phyloP scores from a whole-genome alignment of 179 eudicot genomes.

The Vitellaria paradoxa region DNA sequence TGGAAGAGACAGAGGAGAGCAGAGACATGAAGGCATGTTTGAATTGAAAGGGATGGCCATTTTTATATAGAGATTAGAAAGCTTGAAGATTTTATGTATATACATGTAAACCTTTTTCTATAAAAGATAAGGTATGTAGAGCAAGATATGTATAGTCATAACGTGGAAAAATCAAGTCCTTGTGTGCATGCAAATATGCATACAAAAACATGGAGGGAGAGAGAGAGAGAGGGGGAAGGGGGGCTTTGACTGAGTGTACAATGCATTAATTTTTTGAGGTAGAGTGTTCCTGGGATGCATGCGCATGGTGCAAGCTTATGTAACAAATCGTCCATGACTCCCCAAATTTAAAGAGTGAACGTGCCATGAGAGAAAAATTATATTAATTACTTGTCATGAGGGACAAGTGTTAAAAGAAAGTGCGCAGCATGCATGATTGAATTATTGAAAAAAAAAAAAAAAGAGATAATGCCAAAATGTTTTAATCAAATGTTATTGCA shows the following conservation, averaged over 20 bases:
- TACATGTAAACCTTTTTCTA: background rate
- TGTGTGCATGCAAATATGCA: conserved; percentile 2
- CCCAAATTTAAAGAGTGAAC: too few relatives aligned
- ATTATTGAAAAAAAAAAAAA: too few relatives aligned
- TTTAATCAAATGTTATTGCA: too few relatives aligned
- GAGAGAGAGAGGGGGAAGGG: background rate
- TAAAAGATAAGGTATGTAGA: conserved; percentile 18
- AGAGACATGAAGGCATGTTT: background rate
- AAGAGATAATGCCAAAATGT: too few relatives aligned
- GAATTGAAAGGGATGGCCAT: background rate
- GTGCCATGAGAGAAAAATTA: too few relatives aligned
- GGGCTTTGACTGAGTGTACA: background rate
- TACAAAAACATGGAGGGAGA: background rate
- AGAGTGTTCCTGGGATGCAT: background rate
- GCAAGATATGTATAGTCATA: conserved; percentile 8
- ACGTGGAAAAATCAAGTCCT: conserved; percentile 15
- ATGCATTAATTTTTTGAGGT: background rate
- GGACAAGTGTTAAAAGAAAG: too few relatives aligned
- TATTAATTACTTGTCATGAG: too few relatives aligned
- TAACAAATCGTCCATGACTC: too few relatives aligned
- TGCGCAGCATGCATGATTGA: too few relatives aligned
- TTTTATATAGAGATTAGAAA: conserved; percentile 10
- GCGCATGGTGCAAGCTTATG: background rate
- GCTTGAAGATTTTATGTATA: too few relatives aligned
- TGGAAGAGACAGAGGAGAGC: background rate